Evolutionary conservation across 2,329 filamentous ascomycete species (phyloP).

Genomic region (Ascochyta rabiei): DNA sequence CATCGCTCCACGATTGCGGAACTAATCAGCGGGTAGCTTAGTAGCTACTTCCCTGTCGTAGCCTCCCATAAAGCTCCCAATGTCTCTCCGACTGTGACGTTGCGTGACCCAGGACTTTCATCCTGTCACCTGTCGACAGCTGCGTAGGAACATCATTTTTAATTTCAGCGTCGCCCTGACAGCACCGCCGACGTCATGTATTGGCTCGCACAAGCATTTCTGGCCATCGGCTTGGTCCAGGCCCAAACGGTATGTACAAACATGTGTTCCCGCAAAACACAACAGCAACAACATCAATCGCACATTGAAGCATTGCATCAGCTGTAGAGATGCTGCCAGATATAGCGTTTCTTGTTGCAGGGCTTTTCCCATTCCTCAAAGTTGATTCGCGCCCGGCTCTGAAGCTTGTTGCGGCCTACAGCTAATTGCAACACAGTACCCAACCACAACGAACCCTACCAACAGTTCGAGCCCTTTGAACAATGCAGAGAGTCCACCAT

Average conservation of each 20-base stretch:
- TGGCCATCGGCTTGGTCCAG: conserved; percentile 36
- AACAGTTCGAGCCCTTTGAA: conserved; percentile 32
- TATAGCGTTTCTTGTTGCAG: conserved; percentile 28
- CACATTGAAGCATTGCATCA: conserved; percentile 18
- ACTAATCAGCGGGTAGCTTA: conserved; percentile 23
- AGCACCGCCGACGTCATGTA: conserved; percentile 39
- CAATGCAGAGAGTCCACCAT: conserved; percentile 62
- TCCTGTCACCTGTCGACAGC: conserved; percentile 18
- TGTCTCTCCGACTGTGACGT: conserved; percentile 20
- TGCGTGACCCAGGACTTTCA: conserved; percentile 22
- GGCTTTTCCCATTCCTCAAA: conserved; percentile 42
- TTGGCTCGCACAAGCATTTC: conserved; percentile 45
- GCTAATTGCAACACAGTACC: conserved; percentile 42
- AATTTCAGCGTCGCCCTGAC: conserved; percentile 19
- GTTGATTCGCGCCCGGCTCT: conserved; percentile 26
- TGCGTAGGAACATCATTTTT: conserved; percentile 17
- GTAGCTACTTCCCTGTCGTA: conserved; percentile 14
- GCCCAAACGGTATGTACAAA: conserved; percentile 40
- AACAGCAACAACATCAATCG: conserved; percentile 18
- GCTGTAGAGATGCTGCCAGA: conserved; percentile 36
- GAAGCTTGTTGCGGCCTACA: conserved; percentile 20
- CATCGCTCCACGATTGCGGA: conserved; percentile 19
- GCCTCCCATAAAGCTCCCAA: conserved; percentile 24
- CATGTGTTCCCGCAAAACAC: conserved; percentile 12
- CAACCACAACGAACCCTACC: conserved; percentile 35